Evolutionary conservation across 768 basidiomycete species (phyloP).

Genomic region (Pleurotus tuber-regium): DNA sequence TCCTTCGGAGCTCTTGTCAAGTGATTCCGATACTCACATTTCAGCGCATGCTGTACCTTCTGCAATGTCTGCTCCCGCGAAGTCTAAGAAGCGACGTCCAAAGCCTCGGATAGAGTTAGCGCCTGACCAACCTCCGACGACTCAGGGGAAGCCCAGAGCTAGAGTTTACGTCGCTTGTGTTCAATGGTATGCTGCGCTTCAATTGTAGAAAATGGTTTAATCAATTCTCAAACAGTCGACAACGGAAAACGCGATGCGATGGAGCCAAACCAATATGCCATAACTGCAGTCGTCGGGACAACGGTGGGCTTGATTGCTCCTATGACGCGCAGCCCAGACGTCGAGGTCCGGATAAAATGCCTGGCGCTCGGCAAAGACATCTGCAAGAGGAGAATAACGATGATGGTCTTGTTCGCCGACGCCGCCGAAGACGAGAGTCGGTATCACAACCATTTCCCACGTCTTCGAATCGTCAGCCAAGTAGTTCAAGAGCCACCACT

Average conservation of each 20-base stretch:
- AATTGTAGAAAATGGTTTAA: constrained; percentile 9
- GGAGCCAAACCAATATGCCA: constrained; percentile 76
- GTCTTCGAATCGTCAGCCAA: no score
- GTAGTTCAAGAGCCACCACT: no score
- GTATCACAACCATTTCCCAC: constrained; percentile 8
- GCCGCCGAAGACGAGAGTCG: constrained; percentile 29
- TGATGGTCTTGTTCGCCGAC: constrained; percentile 26
- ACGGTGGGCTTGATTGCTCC: constrained; percentile 45
- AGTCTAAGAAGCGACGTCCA: constrained; percentile 43
- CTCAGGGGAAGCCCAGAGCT: constrained; percentile 73
- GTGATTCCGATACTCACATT: not conserved
- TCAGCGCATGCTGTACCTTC: not conserved
- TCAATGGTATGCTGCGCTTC: constrained; percentile 54
- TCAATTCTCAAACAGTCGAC: constrained; percentile 46
- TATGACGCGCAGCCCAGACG: constrained; percentile 77
- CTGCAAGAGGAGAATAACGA: not conserved
- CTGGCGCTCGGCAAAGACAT: constrained; percentile 71
- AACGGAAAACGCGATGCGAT: constrained; percentile 79
- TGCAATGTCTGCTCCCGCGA: not conserved
- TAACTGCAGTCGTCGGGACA: constrained; percentile 60
- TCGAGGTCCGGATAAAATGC: constrained; percentile 75
- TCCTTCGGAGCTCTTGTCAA: not conserved
- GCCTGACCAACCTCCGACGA: constrained; percentile 75
- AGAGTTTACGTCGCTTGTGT: constrained; percentile 79
- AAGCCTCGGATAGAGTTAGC: constrained; percentile 67